Base-by-base conservation (phyloP, 2,329 filamentous ascomycete genomes). In the Aureobasidium sp. region DNA sequence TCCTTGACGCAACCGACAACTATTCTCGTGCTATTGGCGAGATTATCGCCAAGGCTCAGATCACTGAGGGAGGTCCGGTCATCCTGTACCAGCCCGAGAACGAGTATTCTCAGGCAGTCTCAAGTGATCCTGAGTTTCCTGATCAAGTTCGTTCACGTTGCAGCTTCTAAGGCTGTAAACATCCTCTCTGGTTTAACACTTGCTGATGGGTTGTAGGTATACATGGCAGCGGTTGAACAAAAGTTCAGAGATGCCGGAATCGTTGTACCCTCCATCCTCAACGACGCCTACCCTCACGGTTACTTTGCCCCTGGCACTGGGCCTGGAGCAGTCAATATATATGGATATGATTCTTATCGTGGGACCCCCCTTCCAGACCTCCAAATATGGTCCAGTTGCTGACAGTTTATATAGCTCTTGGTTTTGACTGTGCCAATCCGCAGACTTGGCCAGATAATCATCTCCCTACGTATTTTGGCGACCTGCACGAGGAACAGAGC, bases 61-160 rank as follows among this genome's bases (percentile, higher is more conserved):
- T 95, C 68, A 93, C 89, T 1, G 89, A 92, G 58, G 90, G 88
- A 0, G 90, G 90, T 0, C 89, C 89, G 0, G 81, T 95, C 9
- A 90, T 95, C 63, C 75, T 93, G 1, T 81, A 88, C 45, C 90
- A 95, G 71, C 86, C 88, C 0, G 90, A 95, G 71, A 95, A 94
- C 64, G 90, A 51, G 11, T 51, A 51, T 34, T 39, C 34, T 3
- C 49, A 51, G n/a, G 49, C 49, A 11, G 49, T 51, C 1, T 11
- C 34, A 4, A 51, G 49, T 13, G 45, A 71, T 73, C 32, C 49
- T 0, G 73, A 75, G 2, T 89, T 87, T 65, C 87, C 87, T 0
- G 85, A 90, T 14, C 34, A 37, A 14, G 34, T 21, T 21, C 21
- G 21, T 21, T 21, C 21, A 21, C 21, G 21, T 21, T 21, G 21